Percentiles rank a stretch among this genome's conserved stretches.
phyloP scores from a whole-genome alignment of 208 protist species.

The Leptomonas seymouri region DNA sequence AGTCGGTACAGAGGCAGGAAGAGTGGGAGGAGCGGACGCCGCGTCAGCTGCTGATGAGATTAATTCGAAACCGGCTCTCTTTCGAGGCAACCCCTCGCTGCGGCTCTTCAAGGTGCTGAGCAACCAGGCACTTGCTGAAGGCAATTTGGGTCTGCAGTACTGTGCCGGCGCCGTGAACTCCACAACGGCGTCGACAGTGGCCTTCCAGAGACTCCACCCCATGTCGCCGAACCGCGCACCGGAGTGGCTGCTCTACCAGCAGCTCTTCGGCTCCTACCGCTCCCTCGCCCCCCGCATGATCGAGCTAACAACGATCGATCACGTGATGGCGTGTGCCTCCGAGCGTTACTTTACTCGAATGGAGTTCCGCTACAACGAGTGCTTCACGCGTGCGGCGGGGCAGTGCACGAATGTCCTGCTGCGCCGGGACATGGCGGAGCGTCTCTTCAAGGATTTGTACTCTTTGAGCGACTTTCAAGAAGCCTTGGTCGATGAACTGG shows the following conservation, averaged over 20 bases:
- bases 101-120: constrained; percentile 69
- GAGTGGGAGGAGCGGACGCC: neutral
- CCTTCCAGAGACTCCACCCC: constrained; percentile 81
- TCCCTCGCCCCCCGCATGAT: constrained; percentile 82
- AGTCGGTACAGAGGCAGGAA: neutral
- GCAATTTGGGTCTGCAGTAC: constrained; percentile 33
- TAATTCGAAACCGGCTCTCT: constrained; percentile 13
- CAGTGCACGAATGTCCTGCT: constrained; percentile 77
- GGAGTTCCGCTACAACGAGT: constrained; percentile 78
- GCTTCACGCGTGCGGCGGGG: constrained; percentile 52
- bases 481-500: constrained; percentile 82
- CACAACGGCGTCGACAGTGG: constrained; percentile 66
- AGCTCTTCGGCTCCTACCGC: constrained; percentile 77
- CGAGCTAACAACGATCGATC: constrained; percentile 81
- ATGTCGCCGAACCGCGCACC: constrained; percentile 84
- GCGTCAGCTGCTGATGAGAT: neutral
- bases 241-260: constrained; percentile 86
- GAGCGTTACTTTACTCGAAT: constrained; percentile 80
- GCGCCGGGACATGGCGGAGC: constrained; percentile 66
- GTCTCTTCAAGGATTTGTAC: constrained; percentile 83
- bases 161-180: constrained; percentile 67
- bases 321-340: constrained; percentile 76
- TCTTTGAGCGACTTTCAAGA: constrained; percentile 88
- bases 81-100: constrained; percentile 50
- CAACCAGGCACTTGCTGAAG: constrained; percentile 32